These are phyloP conservation scores for Lentinula sp. DNA, from an alignment of 768 basidiomycete genomes.

Conservation along the genomic window DNA sequence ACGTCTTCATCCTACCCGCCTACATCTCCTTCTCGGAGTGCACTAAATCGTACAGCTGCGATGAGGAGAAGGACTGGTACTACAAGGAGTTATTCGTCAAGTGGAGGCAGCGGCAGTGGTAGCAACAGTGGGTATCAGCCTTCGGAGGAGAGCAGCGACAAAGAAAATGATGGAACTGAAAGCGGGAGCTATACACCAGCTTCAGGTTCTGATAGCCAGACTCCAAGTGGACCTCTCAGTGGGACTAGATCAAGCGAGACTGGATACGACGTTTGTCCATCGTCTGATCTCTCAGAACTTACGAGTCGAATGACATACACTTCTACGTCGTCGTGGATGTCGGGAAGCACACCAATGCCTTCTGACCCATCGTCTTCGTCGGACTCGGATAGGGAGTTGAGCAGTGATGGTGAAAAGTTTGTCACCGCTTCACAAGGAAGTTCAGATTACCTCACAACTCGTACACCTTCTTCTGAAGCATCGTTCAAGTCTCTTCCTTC, in stretches of 20 bases:
- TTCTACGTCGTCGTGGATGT: conserved; percentile 16
- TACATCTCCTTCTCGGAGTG: conserved; percentile 42
- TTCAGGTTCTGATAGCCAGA: conserved; percentile 1
- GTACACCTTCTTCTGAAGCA: conserved; percentile 36
- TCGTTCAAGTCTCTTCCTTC: conserved; percentile 56
- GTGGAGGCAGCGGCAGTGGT: conserved; percentile 10
- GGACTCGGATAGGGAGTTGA: conserved; percentile 21
- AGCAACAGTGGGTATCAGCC: conserved; percentile 14
- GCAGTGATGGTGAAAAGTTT: conserved; percentile 29
- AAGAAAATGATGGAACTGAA: conserved; percentile 16
- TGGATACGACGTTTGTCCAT: conserved; percentile 48
- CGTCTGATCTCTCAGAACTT: conserved; percentile 42
- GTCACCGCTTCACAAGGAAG: conserved; percentile 43
- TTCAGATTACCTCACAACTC: conserved; percentile 41
- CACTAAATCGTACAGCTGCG: conserved; percentile 52
- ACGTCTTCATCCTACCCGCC: conserved; percentile 25
- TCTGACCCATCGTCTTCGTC: conserved; percentile 26
- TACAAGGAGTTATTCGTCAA: conserved; percentile 27
- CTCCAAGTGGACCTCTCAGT: conserved; percentile 3
- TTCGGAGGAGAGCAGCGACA: conserved; percentile 14
- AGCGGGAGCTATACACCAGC: conserved; percentile 4
- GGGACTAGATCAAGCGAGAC: conserved; percentile 37
- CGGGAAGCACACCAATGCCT: conserved; percentile 19
- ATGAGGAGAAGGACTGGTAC: conserved; percentile 45
- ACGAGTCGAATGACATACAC: conserved; percentile 22